Evolutionary conservation across 495 filamentous ascomycete species (phyloP).

Genomic region (Lophium mytilinum): DNA sequence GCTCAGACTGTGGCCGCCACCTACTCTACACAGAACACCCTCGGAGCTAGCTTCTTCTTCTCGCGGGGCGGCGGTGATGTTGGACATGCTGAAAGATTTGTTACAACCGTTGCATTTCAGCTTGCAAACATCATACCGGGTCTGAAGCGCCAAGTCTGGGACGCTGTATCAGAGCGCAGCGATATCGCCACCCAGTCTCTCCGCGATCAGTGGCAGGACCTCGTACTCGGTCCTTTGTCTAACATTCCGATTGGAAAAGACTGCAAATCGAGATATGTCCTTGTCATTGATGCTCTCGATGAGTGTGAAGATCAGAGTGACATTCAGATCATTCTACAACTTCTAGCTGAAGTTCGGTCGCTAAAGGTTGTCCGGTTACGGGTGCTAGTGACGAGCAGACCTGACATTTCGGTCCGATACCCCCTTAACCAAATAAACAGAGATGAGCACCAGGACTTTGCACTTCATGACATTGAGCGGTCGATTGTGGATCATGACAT

Average conservation of each 20-base stretch:
- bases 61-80: constrained; percentile 14
- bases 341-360: constrained; percentile 18
- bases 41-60: constrained; percentile 27
- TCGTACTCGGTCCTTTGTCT: constrained; percentile 1
- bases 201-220: background rate
- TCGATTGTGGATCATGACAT: constrained; percentile 32
- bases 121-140: constrained; percentile 1
- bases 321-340: constrained; percentile 21
- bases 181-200: constrained; percentile 7
- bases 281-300: constrained; percentile 33
- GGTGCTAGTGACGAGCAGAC: constrained; percentile 33
- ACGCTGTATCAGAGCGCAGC: background rate
- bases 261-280: background rate
- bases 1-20: background rate
- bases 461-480: constrained; percentile 28
- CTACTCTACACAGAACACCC: constrained; percentile 5
- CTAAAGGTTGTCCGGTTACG: constrained; percentile 17
- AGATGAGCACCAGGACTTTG: constrained; percentile 13
- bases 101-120: constrained; percentile 20
- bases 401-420: constrained; percentile 26
- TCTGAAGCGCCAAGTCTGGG: background rate
- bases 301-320: constrained; percentile 27
- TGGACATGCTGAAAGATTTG: constrained; percentile 11
- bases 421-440: constrained; percentile 11
- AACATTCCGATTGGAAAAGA: background rate